A percentile compares a stretch with the other conserved stretches of the same genome.
These are phyloP conservation scores for Escovopsis sp. DNA, from an alignment of 2,329 filamentous ascomycete genomes.

Conservation along the genomic window DNA sequence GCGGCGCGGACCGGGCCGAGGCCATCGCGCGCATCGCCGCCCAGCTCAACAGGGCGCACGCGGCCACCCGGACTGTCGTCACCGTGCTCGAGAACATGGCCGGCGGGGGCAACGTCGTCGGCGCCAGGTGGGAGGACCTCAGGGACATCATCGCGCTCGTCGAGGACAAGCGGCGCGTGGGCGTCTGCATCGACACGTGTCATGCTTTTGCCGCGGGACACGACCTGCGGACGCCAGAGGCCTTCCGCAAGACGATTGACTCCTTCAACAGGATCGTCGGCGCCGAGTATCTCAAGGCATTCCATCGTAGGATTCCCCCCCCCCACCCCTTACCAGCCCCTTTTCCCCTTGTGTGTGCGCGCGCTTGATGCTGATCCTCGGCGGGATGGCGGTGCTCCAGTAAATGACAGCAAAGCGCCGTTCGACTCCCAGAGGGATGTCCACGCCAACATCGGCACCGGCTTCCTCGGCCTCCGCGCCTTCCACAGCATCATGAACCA, in stretches of 20 bases:
- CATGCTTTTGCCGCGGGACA: slow-evolving; percentile 92
- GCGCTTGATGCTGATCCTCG: no score
- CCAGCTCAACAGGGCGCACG: slow-evolving; percentile 70
- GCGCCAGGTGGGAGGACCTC: slow-evolving; percentile 73
- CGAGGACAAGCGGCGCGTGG: slow-evolving; percentile 68
- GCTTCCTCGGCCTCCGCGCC: slow-evolving; percentile 76
- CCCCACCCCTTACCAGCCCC: background rate
- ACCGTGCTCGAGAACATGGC: slow-evolving; percentile 95
- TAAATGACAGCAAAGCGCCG: slow-evolving; percentile 94
- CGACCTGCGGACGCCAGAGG: slow-evolving; percentile 62
- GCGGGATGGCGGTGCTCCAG: slow-evolving; percentile 9
- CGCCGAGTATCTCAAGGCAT: slow-evolving; percentile 61
- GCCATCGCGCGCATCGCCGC: slow-evolving; percentile 67
- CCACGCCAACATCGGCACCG: slow-evolving; percentile 92
- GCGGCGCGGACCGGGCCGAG: slow-evolving; percentile 47
- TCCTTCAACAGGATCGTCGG: slow-evolving; percentile 70
- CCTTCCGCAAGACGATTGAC: slow-evolving; percentile 58
- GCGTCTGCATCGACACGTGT: slow-evolving; percentile 93
- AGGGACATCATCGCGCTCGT: slow-evolving; percentile 69
- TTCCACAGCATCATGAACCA: slow-evolving; percentile 90
- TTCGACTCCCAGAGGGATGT: slow-evolving; percentile 69
- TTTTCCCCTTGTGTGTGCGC: slow-evolving; percentile 1
- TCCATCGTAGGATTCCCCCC: slow-evolving; percentile 40
- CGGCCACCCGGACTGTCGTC: slow-evolving; percentile 58
- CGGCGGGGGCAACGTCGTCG: slow-evolving; percentile 73